These are phyloP conservation scores for Rhododendron ovatum DNA, from an alignment of 148 eudicot species.

Conservation along the genomic window DNA sequence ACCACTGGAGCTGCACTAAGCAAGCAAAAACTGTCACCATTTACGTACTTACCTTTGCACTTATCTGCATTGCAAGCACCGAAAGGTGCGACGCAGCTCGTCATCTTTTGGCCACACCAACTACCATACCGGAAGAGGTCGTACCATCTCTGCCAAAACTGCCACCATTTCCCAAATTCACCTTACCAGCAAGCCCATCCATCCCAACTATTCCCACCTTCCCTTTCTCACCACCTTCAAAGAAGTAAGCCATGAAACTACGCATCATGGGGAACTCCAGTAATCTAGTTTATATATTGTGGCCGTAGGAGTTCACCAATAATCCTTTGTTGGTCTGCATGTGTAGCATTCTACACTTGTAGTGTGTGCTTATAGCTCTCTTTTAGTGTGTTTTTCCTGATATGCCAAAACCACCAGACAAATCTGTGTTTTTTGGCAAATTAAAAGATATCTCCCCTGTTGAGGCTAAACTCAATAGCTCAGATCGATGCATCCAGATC, in stretches of 20 bases:
- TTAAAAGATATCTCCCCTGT: too few species aligned
- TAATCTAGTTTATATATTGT: neutral
- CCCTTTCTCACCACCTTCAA: slow-evolving; percentile 8
- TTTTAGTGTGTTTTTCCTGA: too few species aligned
- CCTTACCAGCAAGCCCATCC: neutral
- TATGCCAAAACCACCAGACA: too few species aligned
- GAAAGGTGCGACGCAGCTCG: neutral
- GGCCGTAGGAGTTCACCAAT: neutral
- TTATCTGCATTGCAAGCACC: neutral
- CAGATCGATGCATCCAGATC: too few species aligned
- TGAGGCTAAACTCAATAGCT: too few species aligned
- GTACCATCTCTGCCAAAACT: neutral
- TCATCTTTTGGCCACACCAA: neutral
- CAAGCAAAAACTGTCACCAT: too few species aligned
- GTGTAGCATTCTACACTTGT: neutral
- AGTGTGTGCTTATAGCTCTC: neutral
- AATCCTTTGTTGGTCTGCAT: neutral
- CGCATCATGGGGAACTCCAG: too few species aligned
- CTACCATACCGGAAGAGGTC: too few species aligned
- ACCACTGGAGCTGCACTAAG: too few species aligned
- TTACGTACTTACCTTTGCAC: neutral
- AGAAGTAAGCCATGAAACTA: neutral
- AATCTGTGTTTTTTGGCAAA: too few species aligned
- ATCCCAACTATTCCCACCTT: neutral
- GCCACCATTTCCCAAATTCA: neutral